Percentiles rank a stretch among this genome's conserved stretches.
phyloP scores from a whole-genome alignment of 306 rosid species.

The Pachyrhizus erosus region DNA sequence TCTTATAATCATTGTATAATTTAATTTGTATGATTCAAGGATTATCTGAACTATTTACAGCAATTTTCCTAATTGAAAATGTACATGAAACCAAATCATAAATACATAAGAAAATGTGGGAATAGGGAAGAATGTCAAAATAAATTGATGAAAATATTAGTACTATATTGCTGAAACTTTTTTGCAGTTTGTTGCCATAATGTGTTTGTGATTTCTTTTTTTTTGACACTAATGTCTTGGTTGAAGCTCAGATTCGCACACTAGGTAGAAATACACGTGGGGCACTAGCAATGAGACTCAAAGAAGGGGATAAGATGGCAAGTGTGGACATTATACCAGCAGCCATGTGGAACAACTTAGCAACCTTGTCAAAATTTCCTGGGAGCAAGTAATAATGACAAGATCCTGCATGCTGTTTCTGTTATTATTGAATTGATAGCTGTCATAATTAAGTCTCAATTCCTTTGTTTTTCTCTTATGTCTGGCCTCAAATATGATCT shows the following conservation, averaged over 20 bases:
- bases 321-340: slow-evolving; percentile 91
- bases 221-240: slow-evolving; percentile 25
- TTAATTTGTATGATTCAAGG: not conserved
- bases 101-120: not conserved
- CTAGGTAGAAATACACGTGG: slow-evolving; percentile 91
- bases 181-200: slow-evolving; percentile 12
- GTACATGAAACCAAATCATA: not conserved
- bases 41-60: not conserved
- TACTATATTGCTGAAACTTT: not conserved
- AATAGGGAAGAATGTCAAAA: not conserved
- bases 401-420: slow-evolving; percentile 13
- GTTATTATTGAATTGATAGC: slow-evolving; percentile 18
- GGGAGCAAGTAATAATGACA: slow-evolving; percentile 57
- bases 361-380: slow-evolving; percentile 52
- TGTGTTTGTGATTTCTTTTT: slow-evolving; percentile 1
- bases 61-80: not conserved
- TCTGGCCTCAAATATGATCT: slow-evolving; percentile 12
- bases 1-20: not conserved
- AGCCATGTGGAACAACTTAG: slow-evolving; percentile 69
- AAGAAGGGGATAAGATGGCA: slow-evolving; percentile 86
- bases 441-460: slow-evolving; percentile 4
- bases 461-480: not conserved
- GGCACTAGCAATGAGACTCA: slow-evolving; percentile 87
- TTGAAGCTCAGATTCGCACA: slow-evolving; percentile 77
- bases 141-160: not conserved